Evolutionary conservation across 2,329 filamentous ascomycete species (phyloP).

Genomic region (Lachnellula occidentalis): DNA sequence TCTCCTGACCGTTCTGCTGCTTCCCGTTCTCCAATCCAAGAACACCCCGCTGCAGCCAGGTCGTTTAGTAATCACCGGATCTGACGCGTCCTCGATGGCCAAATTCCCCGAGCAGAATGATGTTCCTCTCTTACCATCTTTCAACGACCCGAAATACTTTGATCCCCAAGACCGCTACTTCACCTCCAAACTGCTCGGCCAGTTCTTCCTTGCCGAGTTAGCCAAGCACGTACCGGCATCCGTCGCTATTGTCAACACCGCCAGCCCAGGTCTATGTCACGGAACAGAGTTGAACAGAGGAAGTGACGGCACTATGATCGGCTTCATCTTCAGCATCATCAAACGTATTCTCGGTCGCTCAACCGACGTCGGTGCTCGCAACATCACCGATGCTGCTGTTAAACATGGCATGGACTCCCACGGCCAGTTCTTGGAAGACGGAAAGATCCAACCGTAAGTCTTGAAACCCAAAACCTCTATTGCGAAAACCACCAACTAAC

Average conservation of each 20-base stretch:
- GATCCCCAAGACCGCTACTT: constrained; percentile 1
- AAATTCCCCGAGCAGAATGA: not conserved
- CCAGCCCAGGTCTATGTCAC: constrained; percentile 5
- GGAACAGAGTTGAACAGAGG: constrained; percentile 1
- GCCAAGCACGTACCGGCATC: constrained; percentile 3
- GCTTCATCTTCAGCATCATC: not conserved
- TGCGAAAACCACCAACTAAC: no score
- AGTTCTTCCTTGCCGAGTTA: constrained; percentile 10
- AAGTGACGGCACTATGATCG: not conserved
- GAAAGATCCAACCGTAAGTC: constrained; percentile 8
- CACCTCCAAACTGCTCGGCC: constrained; percentile 9
- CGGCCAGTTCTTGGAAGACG: constrained; percentile 9
- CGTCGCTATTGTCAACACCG: constrained; percentile 5
- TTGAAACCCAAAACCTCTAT: no score
- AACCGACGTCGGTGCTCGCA: not conserved
- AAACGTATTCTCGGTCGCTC: constrained; percentile 6
- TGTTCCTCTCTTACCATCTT: not conserved
- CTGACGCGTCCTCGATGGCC: not conserved
- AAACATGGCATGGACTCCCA: not conserved
- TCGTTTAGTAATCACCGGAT: not conserved
- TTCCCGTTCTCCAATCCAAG: constrained; percentile 23
- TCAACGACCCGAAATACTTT: constrained; percentile 1
- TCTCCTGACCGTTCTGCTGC: constrained; percentile 17
- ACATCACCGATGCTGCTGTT: constrained; percentile 6
- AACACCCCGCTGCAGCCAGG: no score